Base-by-base conservation (phyloP, 768 basidiomycete species). In the Boletus rufocinnamomeus region DNA sequence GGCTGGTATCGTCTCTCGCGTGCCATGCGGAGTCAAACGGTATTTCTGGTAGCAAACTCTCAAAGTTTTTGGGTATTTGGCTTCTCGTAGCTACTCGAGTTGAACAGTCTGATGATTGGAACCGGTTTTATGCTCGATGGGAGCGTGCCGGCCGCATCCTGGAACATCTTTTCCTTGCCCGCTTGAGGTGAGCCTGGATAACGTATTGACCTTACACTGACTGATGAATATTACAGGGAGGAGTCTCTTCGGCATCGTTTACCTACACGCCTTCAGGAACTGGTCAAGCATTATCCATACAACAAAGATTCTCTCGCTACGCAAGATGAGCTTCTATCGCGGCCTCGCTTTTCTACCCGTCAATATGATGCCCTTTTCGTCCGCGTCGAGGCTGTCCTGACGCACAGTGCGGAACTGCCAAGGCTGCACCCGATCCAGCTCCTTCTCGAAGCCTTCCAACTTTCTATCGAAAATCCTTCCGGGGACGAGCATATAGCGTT, bases 41-140 rank as follows among this genome's bases (percentile, higher is more conserved):
- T 50, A 84, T 84, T 2, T 89, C 88, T 7, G 90, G 88, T 28
- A 91, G 88, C 76, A 92, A 88, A 66, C 77, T 92, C 9, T 83
- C 86, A 32, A 90, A 86, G 70, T 77, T 86, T 57, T 75, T 89
- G 47, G 91, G 91, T 14, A 68, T 90, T 49, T 93, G 91, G 91
- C 72, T 92, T 23, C 73, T 93, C 16, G 74, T 81, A 4, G 68
- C 80, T 1, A 76, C 78, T 40, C 75, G 81, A 28, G 74, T 77
- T 4, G 77, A 80, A 44, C 73, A 75, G 11, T 77, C 74, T 2
- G 86, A 88, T 50, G 82, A 85, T 54, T 90, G 85, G 86, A 56
- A 70, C 14, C 68, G 77, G 10, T 91, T 92, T 67, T 93, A 92
- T 67, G 75, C 77, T 5, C 79, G 86, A 32, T 93, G 91, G 91